Evolutionary conservation across 2,329 filamentous ascomycete species (phyloP), one percentile per base, ranked within the genome.

Genomic region (Pyrenochaeta sp.): DNA sequence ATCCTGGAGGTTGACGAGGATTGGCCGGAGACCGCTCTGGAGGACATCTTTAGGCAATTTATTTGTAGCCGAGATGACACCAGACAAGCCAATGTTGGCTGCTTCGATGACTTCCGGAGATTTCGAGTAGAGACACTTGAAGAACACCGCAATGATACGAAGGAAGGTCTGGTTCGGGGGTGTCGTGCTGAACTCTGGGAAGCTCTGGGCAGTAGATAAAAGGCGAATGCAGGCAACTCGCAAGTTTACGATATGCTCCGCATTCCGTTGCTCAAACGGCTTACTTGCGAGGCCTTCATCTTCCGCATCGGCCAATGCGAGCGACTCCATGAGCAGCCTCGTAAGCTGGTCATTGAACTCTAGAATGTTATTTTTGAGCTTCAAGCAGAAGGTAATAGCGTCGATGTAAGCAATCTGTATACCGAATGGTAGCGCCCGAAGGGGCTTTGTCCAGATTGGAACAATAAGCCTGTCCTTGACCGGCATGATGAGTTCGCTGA

Each of bases 391-490:
- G 0, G 92, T 97, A 73, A 99, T 93, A 0, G 95, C 95, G 75
- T 99, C 96, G 67, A 99, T 97, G 73, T 96, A 98, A 3, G 95
- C 96, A 66, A 99, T 99, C 79, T 99, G 96, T 2, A 92, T 94
- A 5, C 92, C 86, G 73, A 99, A 99, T 0, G 95, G 95, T 60
- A 99, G 82, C 0, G 95, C 96, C 60, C 95, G 87, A 22, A 99
- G 80, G 13, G 95, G 95, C 76, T 99, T 99, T 66, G 92, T 91
- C 81, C 95, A 99, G 47, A 99, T 97, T 0, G 93, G 92, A 58
- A 89, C 85, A n/a, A 98, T 82, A 36, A 98, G 85, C 32, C 92
- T 86, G 58, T 98, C 93, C 77, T 95, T 96, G 69, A 96, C 92
- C 0, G 93, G 93, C 64, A 91, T 88, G 39, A 99, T 86, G 39